These are phyloP conservation scores for Lithospermum erythrorhizon DNA, from an alignment of 257 asterid species.

Conservation along the genomic window DNA sequence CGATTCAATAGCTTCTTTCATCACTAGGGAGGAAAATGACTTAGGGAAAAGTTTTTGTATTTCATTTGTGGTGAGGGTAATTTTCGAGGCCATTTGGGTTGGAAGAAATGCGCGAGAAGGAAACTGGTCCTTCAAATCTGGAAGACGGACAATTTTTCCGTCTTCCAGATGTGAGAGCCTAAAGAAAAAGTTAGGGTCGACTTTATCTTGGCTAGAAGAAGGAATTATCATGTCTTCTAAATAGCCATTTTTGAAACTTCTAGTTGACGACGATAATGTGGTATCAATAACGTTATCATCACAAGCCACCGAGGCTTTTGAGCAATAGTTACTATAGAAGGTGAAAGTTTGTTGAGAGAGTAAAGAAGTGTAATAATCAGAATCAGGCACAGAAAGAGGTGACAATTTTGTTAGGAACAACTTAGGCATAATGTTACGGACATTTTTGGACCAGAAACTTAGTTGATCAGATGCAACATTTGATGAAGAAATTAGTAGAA, in stretches of 20 bases:
- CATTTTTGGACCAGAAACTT: constrained; percentile 13
- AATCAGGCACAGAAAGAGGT: constrained; percentile 8
- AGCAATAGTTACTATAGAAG: constrained; percentile 6
- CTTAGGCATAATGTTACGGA: constrained; percentile 13
- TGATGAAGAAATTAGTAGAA: background rate
- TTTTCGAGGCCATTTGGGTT: constrained; percentile 17
- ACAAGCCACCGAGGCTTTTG: constrained; percentile 6
- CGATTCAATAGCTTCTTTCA: constrained; percentile 9
- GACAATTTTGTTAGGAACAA: constrained; percentile 13
- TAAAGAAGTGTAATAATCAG: constrained; percentile 6
- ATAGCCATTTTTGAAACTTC: background rate
- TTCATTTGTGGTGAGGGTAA: constrained; percentile 9
- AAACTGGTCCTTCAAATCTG: constrained; percentile 17
- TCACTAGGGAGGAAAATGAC: background rate
- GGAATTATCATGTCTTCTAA: background rate
- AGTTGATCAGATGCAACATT: constrained; percentile 6
- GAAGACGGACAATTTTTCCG: constrained; percentile 24
- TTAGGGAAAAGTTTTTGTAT: constrained; percentile 17
- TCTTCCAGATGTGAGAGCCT: constrained; percentile 16
- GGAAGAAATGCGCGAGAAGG: constrained; percentile 37
- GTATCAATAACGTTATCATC: background rate
- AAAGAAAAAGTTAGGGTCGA: constrained; percentile 24
- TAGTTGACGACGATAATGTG: background rate
- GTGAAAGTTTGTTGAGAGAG: constrained; percentile 2
- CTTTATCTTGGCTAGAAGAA: background rate